Evolutionary conservation across 129 eudicot species (phyloP).

Genomic region (Daucus carota): DH1_v3.0 NC_030388.2:9916501-9917000

Average conservation of each 20-base stretch:
- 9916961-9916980: conserved; percentile 4
- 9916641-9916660: background rate
- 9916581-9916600: conserved; percentile 44
- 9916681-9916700: background rate
- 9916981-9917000: background rate
- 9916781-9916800: background rate
- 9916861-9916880: background rate
- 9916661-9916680: background rate
- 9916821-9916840: background rate
- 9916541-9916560: conserved; percentile 26
- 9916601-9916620: conserved; percentile 46
- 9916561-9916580: conserved; percentile 16
- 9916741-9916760: background rate
- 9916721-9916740: background rate
- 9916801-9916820: background rate
- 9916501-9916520: conserved; percentile 11
- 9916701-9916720: background rate
- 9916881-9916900: background rate
- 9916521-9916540: conserved; percentile 35
- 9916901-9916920: background rate
- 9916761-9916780: background rate
- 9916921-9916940: background rate
- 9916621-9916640: conserved; percentile 12
- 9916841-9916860: no score
- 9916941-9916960: background rate